These are phyloP conservation scores for Prunus yedoensis DNA, from an alignment of 331 rosid species.

Conservation along the genomic window DNA sequence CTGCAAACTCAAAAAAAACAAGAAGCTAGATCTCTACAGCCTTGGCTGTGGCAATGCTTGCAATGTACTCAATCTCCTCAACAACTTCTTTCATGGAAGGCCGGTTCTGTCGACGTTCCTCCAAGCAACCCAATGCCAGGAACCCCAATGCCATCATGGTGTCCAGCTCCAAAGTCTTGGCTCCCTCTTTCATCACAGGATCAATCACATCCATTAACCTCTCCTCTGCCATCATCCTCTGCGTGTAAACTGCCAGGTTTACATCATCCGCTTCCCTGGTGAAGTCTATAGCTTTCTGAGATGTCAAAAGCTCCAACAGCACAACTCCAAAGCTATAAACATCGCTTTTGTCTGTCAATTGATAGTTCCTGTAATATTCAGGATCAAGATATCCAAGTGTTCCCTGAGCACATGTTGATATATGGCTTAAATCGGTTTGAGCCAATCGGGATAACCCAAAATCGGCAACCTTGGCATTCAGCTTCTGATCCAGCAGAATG, in stretches of 20 bases:
- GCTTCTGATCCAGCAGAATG: slow-evolving; percentile 55
- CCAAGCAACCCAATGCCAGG: slow-evolving; percentile 77
- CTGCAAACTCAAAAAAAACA: neutral
- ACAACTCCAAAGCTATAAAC: slow-evolving; percentile 93
- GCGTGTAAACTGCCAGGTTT: slow-evolving; percentile 72
- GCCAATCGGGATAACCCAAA: slow-evolving; percentile 75
- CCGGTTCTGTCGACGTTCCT: slow-evolving; percentile 72
- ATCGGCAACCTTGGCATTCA: slow-evolving; percentile 74
- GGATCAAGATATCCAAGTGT: slow-evolving; percentile 85
- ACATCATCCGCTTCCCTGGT: slow-evolving; percentile 65
- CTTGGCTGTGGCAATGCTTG: slow-evolving; percentile 53
- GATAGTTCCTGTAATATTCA: slow-evolving; percentile 76
- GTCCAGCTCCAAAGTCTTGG: slow-evolving; percentile 55
- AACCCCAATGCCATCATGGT: slow-evolving; percentile 77
- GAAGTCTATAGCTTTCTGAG: slow-evolving; percentile 78
- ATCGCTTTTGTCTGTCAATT: slow-evolving; percentile 76
- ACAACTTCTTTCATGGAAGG: slow-evolving; percentile 85
- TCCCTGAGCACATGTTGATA: slow-evolving; percentile 88
- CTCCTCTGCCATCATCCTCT: slow-evolving; percentile 58
- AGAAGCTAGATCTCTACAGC: slow-evolving; percentile 23
- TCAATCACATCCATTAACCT: slow-evolving; percentile 56
- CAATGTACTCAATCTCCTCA: slow-evolving; percentile 73
- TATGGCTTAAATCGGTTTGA: slow-evolving; percentile 73
- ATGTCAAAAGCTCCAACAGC: slow-evolving; percentile 66
- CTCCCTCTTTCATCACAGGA: slow-evolving; percentile 52